phyloP scores from a whole-genome alignment of 208 protist genomes.

The Borovskyia barvae region DNA sequence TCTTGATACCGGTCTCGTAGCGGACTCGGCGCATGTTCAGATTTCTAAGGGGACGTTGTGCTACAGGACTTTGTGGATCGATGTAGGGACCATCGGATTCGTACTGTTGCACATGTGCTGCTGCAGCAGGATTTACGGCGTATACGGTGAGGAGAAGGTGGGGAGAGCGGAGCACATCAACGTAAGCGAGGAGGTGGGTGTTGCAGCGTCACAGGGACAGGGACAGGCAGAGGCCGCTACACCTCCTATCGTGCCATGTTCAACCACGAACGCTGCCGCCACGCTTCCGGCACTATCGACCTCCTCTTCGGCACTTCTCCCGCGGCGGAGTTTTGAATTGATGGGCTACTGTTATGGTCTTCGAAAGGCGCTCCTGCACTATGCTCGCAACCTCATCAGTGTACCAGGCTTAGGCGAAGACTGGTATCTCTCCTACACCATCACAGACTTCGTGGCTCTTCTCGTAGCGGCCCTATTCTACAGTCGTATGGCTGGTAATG shows the following conservation, averaged over 20 bases:
- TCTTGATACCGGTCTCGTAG: too few species aligned
- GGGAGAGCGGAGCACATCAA: too few species aligned
- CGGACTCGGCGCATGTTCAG: too few species aligned
- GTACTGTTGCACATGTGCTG: constrained; percentile 18
- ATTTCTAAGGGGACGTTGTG: constrained; percentile 4
- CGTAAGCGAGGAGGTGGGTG: too few species aligned
- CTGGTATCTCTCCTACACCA: constrained; percentile 62
- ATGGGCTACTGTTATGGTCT: not conserved
- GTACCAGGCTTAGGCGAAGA: constrained; percentile 54
- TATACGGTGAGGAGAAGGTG: too few species aligned
- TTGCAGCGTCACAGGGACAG: too few species aligned
- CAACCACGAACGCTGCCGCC: too few species aligned
- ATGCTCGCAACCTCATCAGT: constrained; percentile 33
- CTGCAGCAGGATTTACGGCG: constrained; percentile 21
- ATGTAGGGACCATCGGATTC: constrained; percentile 13
- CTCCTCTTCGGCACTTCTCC: too few species aligned
- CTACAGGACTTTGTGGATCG: constrained; percentile 22
- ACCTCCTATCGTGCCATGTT: too few species aligned
- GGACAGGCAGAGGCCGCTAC: too few species aligned
- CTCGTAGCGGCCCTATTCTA: constrained; percentile 54
- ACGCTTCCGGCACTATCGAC: too few species aligned
- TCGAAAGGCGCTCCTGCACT: not conserved
- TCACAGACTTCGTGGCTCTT: constrained; percentile 46
- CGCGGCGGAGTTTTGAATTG: too few species aligned
- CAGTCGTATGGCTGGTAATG: constrained; percentile 41